Conservation (phyloP, 441 rosid genomes). For the Sinapis alba region DNA sequence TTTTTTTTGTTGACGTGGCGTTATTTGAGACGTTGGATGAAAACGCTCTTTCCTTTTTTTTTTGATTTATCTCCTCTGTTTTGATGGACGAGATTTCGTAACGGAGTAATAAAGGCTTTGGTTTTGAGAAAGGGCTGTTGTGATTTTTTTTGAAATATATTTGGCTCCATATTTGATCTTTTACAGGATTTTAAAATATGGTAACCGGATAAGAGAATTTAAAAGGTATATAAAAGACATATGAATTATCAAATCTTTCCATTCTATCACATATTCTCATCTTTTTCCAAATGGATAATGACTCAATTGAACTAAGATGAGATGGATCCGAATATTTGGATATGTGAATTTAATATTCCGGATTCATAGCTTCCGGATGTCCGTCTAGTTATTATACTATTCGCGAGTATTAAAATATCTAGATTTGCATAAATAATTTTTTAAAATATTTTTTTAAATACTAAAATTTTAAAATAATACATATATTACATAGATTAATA, state of each 20-base stretch:
- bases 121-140: not conserved
- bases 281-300: not conserved
- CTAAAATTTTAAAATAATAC: too few relatives aligned
- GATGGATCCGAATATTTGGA: too few relatives aligned
- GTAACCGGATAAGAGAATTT: not conserved
- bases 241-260: not conserved
- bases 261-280: not conserved
- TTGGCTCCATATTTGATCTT: slow-evolving; percentile 33
- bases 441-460: too few relatives aligned
- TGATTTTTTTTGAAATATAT: slow-evolving; percentile 27
- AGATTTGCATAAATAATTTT: too few relatives aligned
- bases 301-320: not conserved
- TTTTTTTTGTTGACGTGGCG: slow-evolving; percentile 33
- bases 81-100: slow-evolving; percentile 29
- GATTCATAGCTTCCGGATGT: too few relatives aligned
- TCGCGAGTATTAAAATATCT: too few relatives aligned
- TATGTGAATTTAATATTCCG: too few relatives aligned
- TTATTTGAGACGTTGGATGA: slow-evolving; percentile 24
- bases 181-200: not conserved
- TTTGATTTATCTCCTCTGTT: not conserved
- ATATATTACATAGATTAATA: too few relatives aligned
- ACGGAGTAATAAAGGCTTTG: slow-evolving; percentile 14
- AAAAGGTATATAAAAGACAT: not conserved
- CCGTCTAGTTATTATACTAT: too few relatives aligned
- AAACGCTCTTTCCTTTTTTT: slow-evolving; percentile 5